Conservation (phyloP, 2,329 filamentous ascomycete species). For the Calonectria leucothoes region DNA sequence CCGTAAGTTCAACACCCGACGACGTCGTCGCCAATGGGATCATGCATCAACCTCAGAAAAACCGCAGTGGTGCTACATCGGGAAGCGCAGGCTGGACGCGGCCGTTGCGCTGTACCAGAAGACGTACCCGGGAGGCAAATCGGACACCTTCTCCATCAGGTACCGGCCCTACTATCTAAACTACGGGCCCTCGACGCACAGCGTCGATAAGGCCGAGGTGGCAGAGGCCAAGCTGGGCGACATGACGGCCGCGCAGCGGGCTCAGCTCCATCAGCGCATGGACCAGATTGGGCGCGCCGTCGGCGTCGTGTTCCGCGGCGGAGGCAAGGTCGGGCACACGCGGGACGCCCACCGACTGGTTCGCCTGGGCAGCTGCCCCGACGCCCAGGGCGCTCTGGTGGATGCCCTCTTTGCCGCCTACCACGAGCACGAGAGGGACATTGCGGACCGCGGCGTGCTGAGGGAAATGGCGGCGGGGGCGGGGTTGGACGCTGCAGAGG, state of each 20-base stretch:
- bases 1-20: too few relatives aligned
- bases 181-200: slow-evolving; percentile 35
- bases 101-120: slow-evolving; percentile 53
- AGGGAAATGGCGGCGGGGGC: slow-evolving; percentile 32
- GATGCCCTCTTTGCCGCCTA: slow-evolving; percentile 44
- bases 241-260: slow-evolving; percentile 41
- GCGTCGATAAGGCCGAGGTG: slow-evolving; percentile 37
- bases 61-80: slow-evolving; percentile 53
- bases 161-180: slow-evolving; percentile 54
- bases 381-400: slow-evolving; percentile 33
- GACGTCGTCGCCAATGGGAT: too few relatives aligned
- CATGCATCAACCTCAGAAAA: neutral
- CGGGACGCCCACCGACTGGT: slow-evolving; percentile 49
- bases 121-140: slow-evolving; percentile 50
- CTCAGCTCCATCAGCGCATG: slow-evolving; percentile 41
- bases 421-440: slow-evolving; percentile 47
- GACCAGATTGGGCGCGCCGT: slow-evolving; percentile 43
- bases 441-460: slow-evolving; percentile 39
- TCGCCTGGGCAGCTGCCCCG: slow-evolving; percentile 31
- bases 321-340: slow-evolving; percentile 49
- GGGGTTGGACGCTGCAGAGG: slow-evolving; percentile 31
- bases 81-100: slow-evolving; percentile 49
- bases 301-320: slow-evolving; percentile 49
- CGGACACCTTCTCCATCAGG: slow-evolving; percentile 49
- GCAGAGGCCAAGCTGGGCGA: slow-evolving; percentile 36